Evolutionary conservation across 305 asterid genomes (phyloP), one percentile per base, ranked within the genome.

Genomic region (Rubia tinctorum): DNA sequence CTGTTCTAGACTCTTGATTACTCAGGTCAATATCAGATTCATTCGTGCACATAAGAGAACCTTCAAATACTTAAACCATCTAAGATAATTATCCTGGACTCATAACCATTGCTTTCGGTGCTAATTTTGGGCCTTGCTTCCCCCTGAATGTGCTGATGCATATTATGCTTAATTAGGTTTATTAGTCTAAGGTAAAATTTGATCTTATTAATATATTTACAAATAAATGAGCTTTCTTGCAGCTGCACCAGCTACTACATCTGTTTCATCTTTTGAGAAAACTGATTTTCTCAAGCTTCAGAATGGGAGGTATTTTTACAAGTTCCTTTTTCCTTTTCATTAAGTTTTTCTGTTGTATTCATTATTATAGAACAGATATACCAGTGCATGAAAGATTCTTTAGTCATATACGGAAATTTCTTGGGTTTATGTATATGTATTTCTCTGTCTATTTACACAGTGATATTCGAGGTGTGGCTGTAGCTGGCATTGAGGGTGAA

Each of bases 381-480:
- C 10, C 22, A 37, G 1, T 51, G 37, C 71, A 49, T 40, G 9
- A 3, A 42, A 62, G 51, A 27, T 45, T 30, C 53, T 17, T 1
- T 30, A 53, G 59, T 51, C 12, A 12, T 13, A 10, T 5, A 18
- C 25, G 0, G 2, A 9, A 13, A 7, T 23, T 71, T 39, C 1
- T 44, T 39, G 53, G 34, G 8, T 39, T 15, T 20, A 66, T 49
- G 44, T 39, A 11, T 30, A 63, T 10, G 43, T 34, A 30, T 62
- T 40, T 40, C 61, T 20, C 40, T 49, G 61, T 60, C 77, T 27
- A 6, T 23, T 68, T 59, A 25, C 70, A 63, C 91, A 95, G 99
- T 83, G 99, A 95, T 82, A 95, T 95, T 73, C 91, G 99, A 71
- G 99, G 99, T 80, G 98, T 92, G 83, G 95, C 99, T 85, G 84